Evolutionary conservation across 1,284 basidiomycete species (phyloP), one percentile per base, ranked within the genome.

Genomic region (Phylloporus gajari): DNA sequence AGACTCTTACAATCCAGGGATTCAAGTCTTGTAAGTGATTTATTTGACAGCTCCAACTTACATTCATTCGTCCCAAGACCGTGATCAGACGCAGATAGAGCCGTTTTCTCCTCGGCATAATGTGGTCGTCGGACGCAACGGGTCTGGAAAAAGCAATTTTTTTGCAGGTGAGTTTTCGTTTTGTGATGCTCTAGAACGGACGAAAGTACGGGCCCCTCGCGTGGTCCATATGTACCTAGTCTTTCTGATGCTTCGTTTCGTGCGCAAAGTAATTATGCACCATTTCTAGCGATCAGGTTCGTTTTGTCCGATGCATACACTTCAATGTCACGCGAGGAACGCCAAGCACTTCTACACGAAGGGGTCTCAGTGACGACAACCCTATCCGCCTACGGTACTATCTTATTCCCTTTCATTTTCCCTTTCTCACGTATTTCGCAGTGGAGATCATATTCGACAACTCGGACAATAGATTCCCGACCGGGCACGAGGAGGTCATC

Each of bases 221-320:
- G 2, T 9, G 17, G 15, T 27, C 13, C 5, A 46, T 21, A 17
- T 13, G 46, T 48, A 8, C 46, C 46, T 25, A 23, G 21, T 53
- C 32, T 12, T 25, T 51, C 9, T 48, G 46, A 11, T 48, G 25
- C 44, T 23, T 65, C 15, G 35, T 35, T 21, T 46, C 44, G 5
- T 12, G 35, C 9, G 38, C 67, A 19, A 12, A 58, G 60, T 71
- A 19, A 73, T 81, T 3, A 76, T 17, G 5, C n/a, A 48, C 13
- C 46, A 12, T 63, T n/a, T 15, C 70, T 71, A 95, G 96, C 97
- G 27, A 98, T 99, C 79, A 94, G 97, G 15, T 99, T 99, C 79
- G 97, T 99, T 6, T 89, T 99, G 12, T 97, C 96, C 11, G 98
- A 99, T 86, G 97, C 97, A 38, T 99, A 99, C 80, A 97, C 96